These are phyloP conservation scores for Guadua angustifolia DNA, from an alignment of 176 grass and related monocot genomes.

Conservation along the genomic window DNA sequence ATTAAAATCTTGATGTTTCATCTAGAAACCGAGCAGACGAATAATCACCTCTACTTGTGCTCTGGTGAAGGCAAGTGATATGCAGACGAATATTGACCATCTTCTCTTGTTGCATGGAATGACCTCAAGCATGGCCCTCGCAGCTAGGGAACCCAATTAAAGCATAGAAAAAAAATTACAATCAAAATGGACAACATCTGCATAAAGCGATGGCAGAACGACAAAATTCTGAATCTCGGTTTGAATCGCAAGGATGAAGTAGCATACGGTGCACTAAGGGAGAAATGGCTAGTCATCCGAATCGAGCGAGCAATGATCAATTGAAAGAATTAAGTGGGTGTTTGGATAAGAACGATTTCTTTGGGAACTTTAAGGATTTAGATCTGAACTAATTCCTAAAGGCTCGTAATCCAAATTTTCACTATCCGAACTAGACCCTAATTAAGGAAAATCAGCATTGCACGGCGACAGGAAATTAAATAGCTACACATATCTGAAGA, in stretches of 20 bases:
- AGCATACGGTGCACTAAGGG: no score
- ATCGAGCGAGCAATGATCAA: no score
- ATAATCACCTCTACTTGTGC: slow-evolving; percentile 28
- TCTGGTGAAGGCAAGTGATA: neutral
- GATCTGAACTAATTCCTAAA: no score
- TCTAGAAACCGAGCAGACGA: neutral
- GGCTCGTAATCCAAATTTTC: no score
- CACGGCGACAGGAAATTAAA: no score
- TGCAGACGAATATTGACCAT: neutral
- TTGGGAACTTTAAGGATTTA: no score
- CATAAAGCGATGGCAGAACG: no score
- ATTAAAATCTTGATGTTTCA: neutral
- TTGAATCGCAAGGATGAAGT: neutral
- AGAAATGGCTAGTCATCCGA: neutral
- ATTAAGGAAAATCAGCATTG: no score
- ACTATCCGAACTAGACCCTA: no score
- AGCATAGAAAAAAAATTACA: neutral
- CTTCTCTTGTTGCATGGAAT: slow-evolving; percentile 9
- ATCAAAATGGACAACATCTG: neutral
- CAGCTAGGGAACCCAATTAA: neutral
- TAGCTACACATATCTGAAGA: no score
- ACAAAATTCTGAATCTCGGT: neutral
- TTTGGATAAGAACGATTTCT: no score
- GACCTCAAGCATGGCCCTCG: slow-evolving; percentile 39
- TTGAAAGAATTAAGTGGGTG: no score